These are phyloP conservation scores for Aspergillus cejpii DNA, from an alignment of 2,329 filamentous ascomycete species.

Conservation along the genomic window DNA sequence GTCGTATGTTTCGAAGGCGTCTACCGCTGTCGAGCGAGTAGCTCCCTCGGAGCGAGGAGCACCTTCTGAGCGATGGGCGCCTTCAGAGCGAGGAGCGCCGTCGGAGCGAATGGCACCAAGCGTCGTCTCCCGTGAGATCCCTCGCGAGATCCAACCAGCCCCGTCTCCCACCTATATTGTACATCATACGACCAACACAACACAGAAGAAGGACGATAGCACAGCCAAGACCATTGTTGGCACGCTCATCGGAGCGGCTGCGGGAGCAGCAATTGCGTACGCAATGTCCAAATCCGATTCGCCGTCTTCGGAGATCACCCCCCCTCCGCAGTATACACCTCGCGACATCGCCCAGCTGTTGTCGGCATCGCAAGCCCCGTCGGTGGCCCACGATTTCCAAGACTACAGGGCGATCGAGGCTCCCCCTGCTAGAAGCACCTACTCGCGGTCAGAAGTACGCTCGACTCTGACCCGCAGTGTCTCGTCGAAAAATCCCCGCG, in stretches of 20 bases:
- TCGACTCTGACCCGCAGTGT: slow-evolving; percentile 31
- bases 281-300: slow-evolving; percentile 59
- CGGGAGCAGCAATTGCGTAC: slow-evolving; percentile 70
- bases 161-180: slow-evolving; percentile 22
- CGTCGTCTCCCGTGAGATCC: slow-evolving; percentile 17
- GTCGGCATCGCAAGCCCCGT: slow-evolving; percentile 19
- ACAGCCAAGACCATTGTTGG: slow-evolving; percentile 61
- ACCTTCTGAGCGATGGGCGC: slow-evolving; percentile 9
- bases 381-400: slow-evolving; percentile 21
- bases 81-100: slow-evolving; percentile 18
- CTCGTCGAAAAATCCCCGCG: slow-evolving; percentile 37
- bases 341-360: slow-evolving; percentile 23
- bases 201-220: slow-evolving; percentile 36
- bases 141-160: slow-evolving; percentile 18
- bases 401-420: slow-evolving; percentile 31
- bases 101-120: slow-evolving; percentile 13
- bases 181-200: slow-evolving; percentile 20
- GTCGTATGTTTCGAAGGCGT: slow-evolving; percentile 26
- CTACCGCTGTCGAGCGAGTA: slow-evolving; percentile 19
- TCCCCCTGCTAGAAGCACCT: slow-evolving; percentile 23
- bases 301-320: slow-evolving; percentile 19
- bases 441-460: slow-evolving; percentile 25
- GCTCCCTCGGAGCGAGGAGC: slow-evolving; percentile 12
- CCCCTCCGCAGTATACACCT: slow-evolving; percentile 21
- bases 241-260: slow-evolving; percentile 70